phyloP scores from a whole-genome alignment of 495 filamentous ascomycete genomes.

The Clavariopsis aquatica region DNA sequence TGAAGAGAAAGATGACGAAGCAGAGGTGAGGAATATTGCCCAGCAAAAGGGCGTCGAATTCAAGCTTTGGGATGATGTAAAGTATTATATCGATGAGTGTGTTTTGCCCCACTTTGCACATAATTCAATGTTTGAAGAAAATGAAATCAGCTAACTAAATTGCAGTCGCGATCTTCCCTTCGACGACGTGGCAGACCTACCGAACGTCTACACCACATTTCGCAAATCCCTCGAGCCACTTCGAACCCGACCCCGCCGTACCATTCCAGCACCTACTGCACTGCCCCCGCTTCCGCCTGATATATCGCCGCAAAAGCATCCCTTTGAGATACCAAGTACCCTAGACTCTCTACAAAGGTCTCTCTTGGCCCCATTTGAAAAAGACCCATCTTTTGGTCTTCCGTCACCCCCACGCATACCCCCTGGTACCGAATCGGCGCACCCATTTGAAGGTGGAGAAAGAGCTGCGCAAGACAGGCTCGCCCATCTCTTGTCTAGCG shows the following conservation, averaged over 20 bases:
- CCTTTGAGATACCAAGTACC: constrained; percentile 61
- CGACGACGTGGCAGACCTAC: constrained; percentile 53
- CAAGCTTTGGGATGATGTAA: constrained; percentile 66
- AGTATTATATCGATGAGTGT: constrained; percentile 74
- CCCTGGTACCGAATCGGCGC: constrained; percentile 52
- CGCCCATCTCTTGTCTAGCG: constrained; percentile 58
- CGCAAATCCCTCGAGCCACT: constrained; percentile 67
- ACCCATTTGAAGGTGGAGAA: constrained; percentile 70
- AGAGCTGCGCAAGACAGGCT: constrained; percentile 56
- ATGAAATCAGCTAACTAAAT: neutral
- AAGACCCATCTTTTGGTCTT: constrained; percentile 40
- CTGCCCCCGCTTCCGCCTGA: constrained; percentile 57
- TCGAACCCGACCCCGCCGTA: constrained; percentile 56
- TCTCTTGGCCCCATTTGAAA: constrained; percentile 56
- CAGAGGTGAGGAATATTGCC: constrained; percentile 52
- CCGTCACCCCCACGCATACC: constrained; percentile 51
- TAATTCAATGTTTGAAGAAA: neutral
- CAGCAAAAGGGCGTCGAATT: constrained; percentile 54
- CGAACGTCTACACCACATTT: constrained; percentile 69
- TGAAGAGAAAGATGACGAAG: constrained; percentile 66
- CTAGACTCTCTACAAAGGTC: constrained; percentile 52
- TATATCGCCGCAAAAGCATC: constrained; percentile 57
- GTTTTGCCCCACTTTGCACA: constrained; percentile 33
- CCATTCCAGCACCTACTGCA: constrained; percentile 49
- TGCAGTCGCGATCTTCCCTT: constrained; percentile 59